Conservation (phyloP, 1,284 basidiomycete genomes). For the Phellinidium pouzarii region DNA sequence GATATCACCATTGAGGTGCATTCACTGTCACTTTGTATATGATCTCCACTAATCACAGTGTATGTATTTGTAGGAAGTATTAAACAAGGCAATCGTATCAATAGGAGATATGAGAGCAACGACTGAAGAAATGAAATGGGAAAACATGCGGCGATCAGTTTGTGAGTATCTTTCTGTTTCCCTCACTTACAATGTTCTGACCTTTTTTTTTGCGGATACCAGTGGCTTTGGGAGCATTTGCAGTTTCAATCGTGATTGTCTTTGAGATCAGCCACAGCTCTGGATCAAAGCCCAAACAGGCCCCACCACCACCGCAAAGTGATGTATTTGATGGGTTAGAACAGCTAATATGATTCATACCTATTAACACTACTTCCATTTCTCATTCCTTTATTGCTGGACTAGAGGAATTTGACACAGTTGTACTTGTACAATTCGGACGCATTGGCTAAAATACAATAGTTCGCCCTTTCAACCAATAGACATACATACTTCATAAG, state of each 20-base stretch:
- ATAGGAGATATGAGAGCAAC: conserved; percentile 82
- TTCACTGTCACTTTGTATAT: conserved; percentile 12
- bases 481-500: neutral
- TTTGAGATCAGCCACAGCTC: conserved; percentile 52
- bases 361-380: neutral
- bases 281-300: conserved; percentile 29
- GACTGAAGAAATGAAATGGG: conserved; percentile 88
- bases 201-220: neutral
- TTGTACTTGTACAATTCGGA: neutral
- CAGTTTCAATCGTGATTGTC: conserved; percentile 55
- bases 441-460: neutral
- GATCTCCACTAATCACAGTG: conserved; percentile 7
- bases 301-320: neutral
- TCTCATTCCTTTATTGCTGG: neutral
- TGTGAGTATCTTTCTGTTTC: conserved; percentile 40
- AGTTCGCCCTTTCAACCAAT: neutral
- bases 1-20: conserved; percentile 86
- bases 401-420: neutral
- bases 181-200: neutral
- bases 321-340: conserved; percentile 12
- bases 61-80: conserved; percentile 56
- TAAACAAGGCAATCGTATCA: conserved; percentile 81
- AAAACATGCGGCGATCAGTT: conserved; percentile 83
- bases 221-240: conserved; percentile 61
- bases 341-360: conserved; percentile 9